These are phyloP conservation scores for Euphrasia arctica DNA, from an alignment of 305 asterid species.

Conservation along the genomic window DNA sequence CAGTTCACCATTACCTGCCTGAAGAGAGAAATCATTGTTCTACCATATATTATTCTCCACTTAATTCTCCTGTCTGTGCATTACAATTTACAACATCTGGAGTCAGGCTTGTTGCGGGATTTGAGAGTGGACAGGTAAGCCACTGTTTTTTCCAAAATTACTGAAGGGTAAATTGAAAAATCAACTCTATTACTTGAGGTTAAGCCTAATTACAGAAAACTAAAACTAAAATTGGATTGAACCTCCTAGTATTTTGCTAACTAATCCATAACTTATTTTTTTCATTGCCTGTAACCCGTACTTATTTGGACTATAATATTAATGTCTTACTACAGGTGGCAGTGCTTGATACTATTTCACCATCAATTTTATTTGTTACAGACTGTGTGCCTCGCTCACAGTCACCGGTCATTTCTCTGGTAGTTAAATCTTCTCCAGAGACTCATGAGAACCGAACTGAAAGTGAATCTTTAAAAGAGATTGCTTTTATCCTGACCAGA, in stretches of 20 bases:
- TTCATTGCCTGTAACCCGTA: background rate
- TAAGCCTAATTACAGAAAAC: background rate
- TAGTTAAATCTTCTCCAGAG: slow-evolving; percentile 40
- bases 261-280: background rate
- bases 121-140: slow-evolving; percentile 73
- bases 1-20: slow-evolving; percentile 53
- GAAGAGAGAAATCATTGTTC: slow-evolving; percentile 45
- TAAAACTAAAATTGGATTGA: background rate
- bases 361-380: slow-evolving; percentile 63
- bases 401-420: slow-evolving; percentile 59
- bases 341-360: slow-evolving; percentile 65
- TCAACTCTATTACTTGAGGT: background rate
- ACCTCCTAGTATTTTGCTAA: background rate
- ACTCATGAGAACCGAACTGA: slow-evolving; percentile 33
- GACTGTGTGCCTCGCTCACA: slow-evolving; percentile 54
- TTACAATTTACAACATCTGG: slow-evolving; percentile 60
- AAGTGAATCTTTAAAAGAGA: slow-evolving; percentile 45
- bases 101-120: slow-evolving; percentile 69
- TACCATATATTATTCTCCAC: slow-evolving; percentile 52
- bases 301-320: slow-evolving; percentile 23
- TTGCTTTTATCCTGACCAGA: slow-evolving; percentile 56
- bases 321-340: slow-evolving; percentile 60
- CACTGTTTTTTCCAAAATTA: slow-evolving; percentile 12
- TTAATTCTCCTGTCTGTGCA: slow-evolving; percentile 67
- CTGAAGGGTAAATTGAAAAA: background rate